Conservation (phyloP, 192 early-diverging fungal genomes). For the Coemansia sp. region DNA sequence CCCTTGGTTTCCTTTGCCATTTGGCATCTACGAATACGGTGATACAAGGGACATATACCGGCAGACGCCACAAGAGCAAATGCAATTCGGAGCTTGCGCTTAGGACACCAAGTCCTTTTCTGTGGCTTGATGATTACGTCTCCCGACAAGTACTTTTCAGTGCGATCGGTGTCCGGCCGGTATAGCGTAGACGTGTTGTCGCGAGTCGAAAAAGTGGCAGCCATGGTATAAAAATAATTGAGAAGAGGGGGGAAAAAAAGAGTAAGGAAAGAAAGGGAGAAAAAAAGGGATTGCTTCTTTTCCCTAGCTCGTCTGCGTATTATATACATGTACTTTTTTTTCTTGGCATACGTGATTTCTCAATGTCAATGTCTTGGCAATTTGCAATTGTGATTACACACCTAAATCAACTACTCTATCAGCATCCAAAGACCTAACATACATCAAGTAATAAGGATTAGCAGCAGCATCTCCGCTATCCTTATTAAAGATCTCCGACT, state of each 20-base stretch:
- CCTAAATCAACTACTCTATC: slow-evolving; percentile 20
- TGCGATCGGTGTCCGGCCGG: not conserved
- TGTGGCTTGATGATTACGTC: slow-evolving; percentile 1
- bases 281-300: not conserved
- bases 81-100: slow-evolving; percentile 12
- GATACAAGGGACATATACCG: slow-evolving; percentile 28
- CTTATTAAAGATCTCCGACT: slow-evolving; percentile 63
- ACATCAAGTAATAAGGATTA: slow-evolving; percentile 78
- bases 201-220: not conserved
- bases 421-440: slow-evolving; percentile 51
- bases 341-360: no score
- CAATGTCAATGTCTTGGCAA: not conserved
- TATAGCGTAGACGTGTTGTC: slow-evolving; percentile 15
- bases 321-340: not conserved
- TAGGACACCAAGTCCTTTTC: not conserved
- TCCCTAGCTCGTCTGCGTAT: no score
- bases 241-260: not conserved
- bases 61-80: slow-evolving; percentile 16
- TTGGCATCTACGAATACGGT: slow-evolving; percentile 39
- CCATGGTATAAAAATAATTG: not conserved
- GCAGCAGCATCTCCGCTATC: slow-evolving; percentile 52
- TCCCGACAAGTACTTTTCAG: slow-evolving; percentile 8
- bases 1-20: slow-evolving; percentile 8
- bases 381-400: slow-evolving; percentile 5
- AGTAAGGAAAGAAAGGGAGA: not conserved